These are phyloP conservation scores for Sedum album DNA, from an alignment of 164 flowering plant species.

Conservation along the genomic window DNA sequence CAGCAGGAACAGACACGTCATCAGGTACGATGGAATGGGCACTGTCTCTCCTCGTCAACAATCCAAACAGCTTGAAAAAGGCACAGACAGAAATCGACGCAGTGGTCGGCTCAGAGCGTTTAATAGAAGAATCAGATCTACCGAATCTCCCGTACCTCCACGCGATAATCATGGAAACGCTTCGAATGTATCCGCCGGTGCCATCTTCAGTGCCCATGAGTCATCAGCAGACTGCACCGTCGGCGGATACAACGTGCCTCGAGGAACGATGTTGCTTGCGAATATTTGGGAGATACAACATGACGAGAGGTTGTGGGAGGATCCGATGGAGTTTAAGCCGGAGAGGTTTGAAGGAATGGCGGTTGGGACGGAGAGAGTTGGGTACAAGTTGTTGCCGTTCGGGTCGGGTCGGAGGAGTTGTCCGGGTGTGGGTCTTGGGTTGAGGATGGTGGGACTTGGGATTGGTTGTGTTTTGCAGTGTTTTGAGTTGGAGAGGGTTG, in stretches of 20 bases:
- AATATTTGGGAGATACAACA: conserved; percentile 22
- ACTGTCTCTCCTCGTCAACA: conserved; percentile 13
- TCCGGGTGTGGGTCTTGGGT: conserved; percentile 5
- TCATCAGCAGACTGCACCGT: conserved; percentile 24
- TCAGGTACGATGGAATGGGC: conserved; percentile 17
- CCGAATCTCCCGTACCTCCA: conserved; percentile 22
- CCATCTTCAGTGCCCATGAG: conserved; percentile 21
- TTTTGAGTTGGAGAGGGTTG: conserved; percentile 20
- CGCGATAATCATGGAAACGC: conserved; percentile 20
- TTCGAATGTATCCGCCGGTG: conserved; percentile 20
- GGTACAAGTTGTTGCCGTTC: conserved; percentile 8
- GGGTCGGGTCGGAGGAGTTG: conserved; percentile 13
- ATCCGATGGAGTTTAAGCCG: conserved; percentile 19
- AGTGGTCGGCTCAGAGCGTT: conserved; percentile 9
- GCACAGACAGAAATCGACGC: conserved; percentile 16
- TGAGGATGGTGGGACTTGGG: conserved; percentile 10
- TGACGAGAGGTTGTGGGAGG: conserved; percentile 15
- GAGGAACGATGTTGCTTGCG: conserved; percentile 22
- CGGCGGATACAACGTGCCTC: conserved; percentile 20
- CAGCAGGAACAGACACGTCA: conserved; percentile 20
- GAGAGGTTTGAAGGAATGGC: conserved; percentile 19
- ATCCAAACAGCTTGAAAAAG: conserved; percentile 9
- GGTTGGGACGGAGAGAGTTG: conserved; percentile 9
- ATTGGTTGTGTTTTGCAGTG: conserved; percentile 18
- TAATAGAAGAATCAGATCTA: conserved; percentile 22